phyloP scores from a whole-genome alignment of 2,329 filamentous ascomycete species.

The Sclerotinia trifoliorum region DNA sequence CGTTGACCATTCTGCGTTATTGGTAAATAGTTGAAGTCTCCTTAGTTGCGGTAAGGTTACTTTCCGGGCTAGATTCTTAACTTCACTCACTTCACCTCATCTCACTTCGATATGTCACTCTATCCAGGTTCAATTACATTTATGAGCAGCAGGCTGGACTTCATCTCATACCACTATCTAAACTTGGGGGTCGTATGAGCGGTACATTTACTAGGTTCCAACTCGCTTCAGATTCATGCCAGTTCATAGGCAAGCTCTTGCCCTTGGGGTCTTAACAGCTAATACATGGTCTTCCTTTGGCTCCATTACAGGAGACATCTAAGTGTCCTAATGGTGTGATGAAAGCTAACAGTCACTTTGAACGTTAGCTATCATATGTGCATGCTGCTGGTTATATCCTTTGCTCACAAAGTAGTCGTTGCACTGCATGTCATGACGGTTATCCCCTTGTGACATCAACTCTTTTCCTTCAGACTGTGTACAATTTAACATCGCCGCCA shows the following conservation, averaged over 20 bases:
- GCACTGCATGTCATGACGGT: background rate
- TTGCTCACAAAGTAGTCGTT: background rate
- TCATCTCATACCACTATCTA: background rate
- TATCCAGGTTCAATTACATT: background rate
- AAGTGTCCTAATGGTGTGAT: background rate
- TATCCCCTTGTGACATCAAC: background rate
- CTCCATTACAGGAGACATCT: background rate
- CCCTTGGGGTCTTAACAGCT: background rate
- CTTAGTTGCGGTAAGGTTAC: background rate
- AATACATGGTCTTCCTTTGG: background rate
- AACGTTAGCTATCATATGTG: background rate
- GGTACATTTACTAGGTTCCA: background rate
- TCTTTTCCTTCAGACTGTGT: background rate
- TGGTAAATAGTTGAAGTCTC: background rate
- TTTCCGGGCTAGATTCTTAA: constrained; percentile 14
- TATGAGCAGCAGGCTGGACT: too few relatives aligned
- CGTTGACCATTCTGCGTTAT: constrained; percentile 16
- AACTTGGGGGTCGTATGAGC: too few relatives aligned
- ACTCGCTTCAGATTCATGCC: background rate
- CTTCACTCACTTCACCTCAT: constrained; percentile 12
- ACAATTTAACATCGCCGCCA: background rate
- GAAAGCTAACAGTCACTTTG: background rate
- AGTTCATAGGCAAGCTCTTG: background rate
- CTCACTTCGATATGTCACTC: background rate
- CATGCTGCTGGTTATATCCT: background rate